Percentiles rank a stretch among this genome's conserved stretches.
These are phyloP conservation scores for Penicillium capsulatum DNA, from an alignment of 2,329 filamentous ascomycete genomes.

Conservation along the genomic window DNA sequence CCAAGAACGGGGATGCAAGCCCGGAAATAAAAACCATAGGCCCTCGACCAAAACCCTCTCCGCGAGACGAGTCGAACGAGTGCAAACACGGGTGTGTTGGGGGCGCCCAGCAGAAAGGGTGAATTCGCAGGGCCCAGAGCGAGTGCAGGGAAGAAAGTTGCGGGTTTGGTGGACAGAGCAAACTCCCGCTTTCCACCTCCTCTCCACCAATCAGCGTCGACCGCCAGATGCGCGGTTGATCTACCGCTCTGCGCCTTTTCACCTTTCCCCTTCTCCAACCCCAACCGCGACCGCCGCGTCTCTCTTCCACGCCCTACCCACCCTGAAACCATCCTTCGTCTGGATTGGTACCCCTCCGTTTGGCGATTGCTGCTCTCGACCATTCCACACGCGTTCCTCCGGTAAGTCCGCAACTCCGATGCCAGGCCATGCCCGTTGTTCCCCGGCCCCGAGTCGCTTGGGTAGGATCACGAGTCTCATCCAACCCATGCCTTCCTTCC, in stretches of 20 bases:
- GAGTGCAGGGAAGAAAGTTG: constrained; percentile 33
- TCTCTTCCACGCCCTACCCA: too few species aligned
- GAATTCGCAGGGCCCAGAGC: constrained; percentile 25
- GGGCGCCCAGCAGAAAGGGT: constrained; percentile 4
- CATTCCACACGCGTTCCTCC: constrained; percentile 13
- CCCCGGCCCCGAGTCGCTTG: background rate
- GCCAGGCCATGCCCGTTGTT: constrained; percentile 5
- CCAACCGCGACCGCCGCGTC: constrained; percentile 10
- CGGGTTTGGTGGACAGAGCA: constrained; percentile 20
- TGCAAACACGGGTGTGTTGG: constrained; percentile 56
- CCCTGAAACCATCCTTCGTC: background rate
- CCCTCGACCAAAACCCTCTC: constrained; percentile 11
- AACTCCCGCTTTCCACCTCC: constrained; percentile 34
- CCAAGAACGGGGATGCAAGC: background rate
- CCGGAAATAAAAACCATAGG: background rate
- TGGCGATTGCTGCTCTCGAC: constrained; percentile 1
- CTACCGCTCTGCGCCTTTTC: constrained; percentile 35
- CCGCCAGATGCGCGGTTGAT: constrained; percentile 29
- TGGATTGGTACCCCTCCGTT: background rate
- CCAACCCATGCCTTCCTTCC: too few species aligned
- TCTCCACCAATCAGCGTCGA: constrained; percentile 35
- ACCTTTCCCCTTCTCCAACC: constrained; percentile 10
- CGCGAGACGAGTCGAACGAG: constrained; percentile 56
- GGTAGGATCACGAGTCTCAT: background rate
- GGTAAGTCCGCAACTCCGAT: constrained; percentile 13